Evolutionary conservation across 129 eudicot genomes (phyloP).

Genomic region (Solidago caesia): DNA sequence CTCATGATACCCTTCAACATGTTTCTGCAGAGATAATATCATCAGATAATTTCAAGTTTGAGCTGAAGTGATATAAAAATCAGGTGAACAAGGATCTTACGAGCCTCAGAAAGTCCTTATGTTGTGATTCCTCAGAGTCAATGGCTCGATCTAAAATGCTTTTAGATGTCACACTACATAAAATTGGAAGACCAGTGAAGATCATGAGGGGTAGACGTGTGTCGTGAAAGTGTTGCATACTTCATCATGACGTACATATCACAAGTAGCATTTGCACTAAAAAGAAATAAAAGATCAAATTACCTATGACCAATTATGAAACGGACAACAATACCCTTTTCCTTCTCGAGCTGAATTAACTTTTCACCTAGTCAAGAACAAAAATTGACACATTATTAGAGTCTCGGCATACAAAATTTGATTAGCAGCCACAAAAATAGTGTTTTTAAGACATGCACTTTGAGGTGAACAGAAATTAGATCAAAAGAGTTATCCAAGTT

Average conservation of each 20-base stretch:
- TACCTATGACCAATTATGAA: conserved; percentile 82
- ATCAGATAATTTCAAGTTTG: conserved; percentile 7
- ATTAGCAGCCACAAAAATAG: conserved; percentile 3
- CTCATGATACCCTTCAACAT: conserved; percentile 78
- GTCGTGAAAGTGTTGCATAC: not conserved
- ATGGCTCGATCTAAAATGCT: conserved; percentile 76
- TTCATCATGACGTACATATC: not conserved
- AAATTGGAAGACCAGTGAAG: not conserved
- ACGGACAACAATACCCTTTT: conserved; percentile 70
- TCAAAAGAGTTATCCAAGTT: conserved; percentile 10
- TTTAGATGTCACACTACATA: conserved; percentile 61
- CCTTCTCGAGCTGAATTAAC: conserved; percentile 47
- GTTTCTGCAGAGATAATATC: conserved; percentile 39
- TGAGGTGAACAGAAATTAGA: not conserved
- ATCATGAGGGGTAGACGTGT: too few species aligned
- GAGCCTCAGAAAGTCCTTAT: conserved; percentile 64
- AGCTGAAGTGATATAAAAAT: conserved; percentile 14
- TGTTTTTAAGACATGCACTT: conserved; percentile 14
- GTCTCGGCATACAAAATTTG: not conserved
- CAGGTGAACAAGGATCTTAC: conserved; percentile 34
- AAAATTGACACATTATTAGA: conserved; percentile 15
- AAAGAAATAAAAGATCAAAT: not conserved
- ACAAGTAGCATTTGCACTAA: not conserved
- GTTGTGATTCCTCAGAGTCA: conserved; percentile 62
- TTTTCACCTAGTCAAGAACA: conserved; percentile 44